Evolutionary conservation across 140 eudicot species (phyloP), one percentile per base, ranked within the genome.

Genomic region (Oenanthe javanica): DNA sequence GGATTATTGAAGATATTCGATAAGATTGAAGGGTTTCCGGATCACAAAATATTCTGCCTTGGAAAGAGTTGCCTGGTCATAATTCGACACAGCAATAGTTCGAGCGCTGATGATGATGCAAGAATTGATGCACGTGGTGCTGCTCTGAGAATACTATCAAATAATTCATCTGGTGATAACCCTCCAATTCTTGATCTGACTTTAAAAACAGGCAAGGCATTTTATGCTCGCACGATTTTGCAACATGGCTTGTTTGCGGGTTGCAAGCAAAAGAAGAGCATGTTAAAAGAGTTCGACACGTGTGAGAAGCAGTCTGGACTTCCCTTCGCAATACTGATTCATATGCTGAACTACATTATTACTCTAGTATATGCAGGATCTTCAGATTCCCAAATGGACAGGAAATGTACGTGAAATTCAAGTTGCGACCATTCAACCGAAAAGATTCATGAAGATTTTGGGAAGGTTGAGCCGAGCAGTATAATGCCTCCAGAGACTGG

Each of bases 21-120:
- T 77, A 72, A 83, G 80, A 86, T 92, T 27, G 71, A 84, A 71
- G 96, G 96, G 36, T 79, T 90, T 11, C 97, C 97, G 0, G 82
- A 85, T 51, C 97, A 92, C 86, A 87, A 89, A 76, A 90, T 92
- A 79, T 90, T 92, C 83, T 67, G 23, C 76, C 87, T 86, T 1
- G 93, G 97, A 36, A 90, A 90, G 64, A 87, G 71, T 52, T 92
- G 89, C 81, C 96, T 93, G 0, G 70, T 92, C 71, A 84, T 92
- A 16, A 85, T 92, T 55, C 82, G 97, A 42, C 97, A 92, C 72
- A 92, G 97, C 77, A 92, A 92, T 55, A 87, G 97, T 85, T 87
- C 90, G 82, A 90, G 96, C 81, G 92, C 97, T 7, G 97, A 92
- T 64, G 97, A 92, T 84, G 97, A 92, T 87, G 97, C 97, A 77